Conservation (phyloP, 495 filamentous ascomycete species). For the Recurvomyces mirabilis region DNA sequence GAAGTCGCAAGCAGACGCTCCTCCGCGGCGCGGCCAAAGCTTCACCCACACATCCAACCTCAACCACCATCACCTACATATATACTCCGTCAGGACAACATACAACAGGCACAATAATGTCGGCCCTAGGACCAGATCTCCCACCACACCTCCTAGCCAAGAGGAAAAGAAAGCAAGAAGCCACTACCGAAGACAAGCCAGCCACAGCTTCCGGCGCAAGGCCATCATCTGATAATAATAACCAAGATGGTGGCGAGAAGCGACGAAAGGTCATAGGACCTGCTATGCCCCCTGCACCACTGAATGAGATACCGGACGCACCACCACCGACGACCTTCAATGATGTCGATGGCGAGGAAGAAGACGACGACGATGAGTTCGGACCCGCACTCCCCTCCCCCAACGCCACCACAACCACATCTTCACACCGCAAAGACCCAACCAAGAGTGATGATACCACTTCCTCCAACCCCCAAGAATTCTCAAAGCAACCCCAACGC, state of each 20-base stretch:
- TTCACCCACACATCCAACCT: background rate
- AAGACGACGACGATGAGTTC: constrained; percentile 52
- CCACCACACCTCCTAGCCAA: constrained; percentile 34
- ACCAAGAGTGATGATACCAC: background rate
- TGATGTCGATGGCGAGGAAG: constrained; percentile 34
- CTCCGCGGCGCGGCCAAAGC: background rate
- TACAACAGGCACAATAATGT: constrained; percentile 21
- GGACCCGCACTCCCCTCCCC: constrained; percentile 69
- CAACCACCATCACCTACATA: too few relatives aligned
- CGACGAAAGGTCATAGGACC: constrained; percentile 35
- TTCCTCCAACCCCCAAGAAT: background rate
- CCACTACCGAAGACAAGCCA: constrained; percentile 13
- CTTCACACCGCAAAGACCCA: background rate
- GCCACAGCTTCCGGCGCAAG: constrained; percentile 22
- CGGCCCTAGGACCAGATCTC: constrained; percentile 31
- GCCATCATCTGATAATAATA: constrained; percentile 21
- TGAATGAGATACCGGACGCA: constrained; percentile 33
- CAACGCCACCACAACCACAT: background rate
- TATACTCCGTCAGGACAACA: too few relatives aligned
- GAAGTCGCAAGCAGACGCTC: background rate
- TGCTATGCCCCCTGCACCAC: constrained; percentile 39
- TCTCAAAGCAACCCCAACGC: constrained; percentile 43
- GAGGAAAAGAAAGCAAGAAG: constrained; percentile 30
- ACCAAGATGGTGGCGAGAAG: constrained; percentile 31
- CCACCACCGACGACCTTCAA: too few relatives aligned